phyloP scores from a whole-genome alignment of 2,329 filamentous ascomycete genomes.

The Alternaria burnsii region DNA sequence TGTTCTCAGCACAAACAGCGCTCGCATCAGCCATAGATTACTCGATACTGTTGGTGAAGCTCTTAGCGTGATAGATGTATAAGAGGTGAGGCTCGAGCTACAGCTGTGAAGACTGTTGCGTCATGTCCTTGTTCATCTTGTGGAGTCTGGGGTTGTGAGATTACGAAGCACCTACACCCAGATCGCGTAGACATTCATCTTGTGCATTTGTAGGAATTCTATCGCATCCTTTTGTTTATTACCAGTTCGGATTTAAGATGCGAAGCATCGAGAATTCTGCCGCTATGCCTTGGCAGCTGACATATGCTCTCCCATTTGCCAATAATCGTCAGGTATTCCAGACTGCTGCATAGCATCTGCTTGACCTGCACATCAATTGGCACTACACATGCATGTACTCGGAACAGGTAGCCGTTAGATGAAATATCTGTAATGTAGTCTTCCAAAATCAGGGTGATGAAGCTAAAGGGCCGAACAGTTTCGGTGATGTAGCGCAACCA shows the following conservation, averaged over 20 bases:
- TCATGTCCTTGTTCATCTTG: background rate
- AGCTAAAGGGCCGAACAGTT: conserved; percentile 6
- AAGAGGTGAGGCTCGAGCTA: background rate
- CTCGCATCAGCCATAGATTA: background rate
- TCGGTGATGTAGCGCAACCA: background rate
- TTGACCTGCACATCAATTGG: background rate
- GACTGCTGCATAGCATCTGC: background rate
- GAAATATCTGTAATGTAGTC: background rate
- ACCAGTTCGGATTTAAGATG: background rate
- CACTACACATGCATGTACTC: background rate
- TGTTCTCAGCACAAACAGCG: background rate
- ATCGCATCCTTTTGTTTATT: background rate
- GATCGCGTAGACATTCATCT: background rate
- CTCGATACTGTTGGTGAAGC: background rate
- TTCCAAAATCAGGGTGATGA: background rate
- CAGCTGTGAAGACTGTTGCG: background rate
- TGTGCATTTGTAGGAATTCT: background rate
- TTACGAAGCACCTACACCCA: background rate
- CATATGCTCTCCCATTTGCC: background rate
- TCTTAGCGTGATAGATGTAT: background rate
- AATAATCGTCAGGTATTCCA: background rate
- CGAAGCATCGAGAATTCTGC: background rate
- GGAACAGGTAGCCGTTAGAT: background rate
- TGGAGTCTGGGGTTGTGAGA: background rate
- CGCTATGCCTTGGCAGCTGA: background rate